Evolutionary conservation across 495 filamentous ascomycete genomes (phyloP).

Genomic region (Daldinia decipiens): DNA sequence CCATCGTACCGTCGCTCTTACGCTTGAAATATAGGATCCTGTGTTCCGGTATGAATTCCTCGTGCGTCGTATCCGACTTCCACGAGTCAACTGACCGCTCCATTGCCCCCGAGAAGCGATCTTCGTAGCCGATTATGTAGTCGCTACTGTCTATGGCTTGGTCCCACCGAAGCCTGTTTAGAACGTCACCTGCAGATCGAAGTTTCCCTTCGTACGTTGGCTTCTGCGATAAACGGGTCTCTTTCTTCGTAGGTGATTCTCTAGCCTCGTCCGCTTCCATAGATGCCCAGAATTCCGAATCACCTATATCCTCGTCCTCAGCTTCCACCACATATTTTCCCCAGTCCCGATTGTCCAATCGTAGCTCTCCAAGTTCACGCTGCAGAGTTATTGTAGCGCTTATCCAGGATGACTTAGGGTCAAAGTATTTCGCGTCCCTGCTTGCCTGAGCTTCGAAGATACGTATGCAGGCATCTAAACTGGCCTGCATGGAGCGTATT

Average conservation of each 20-base stretch:
- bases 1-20: conserved; percentile 64
- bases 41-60: conserved; percentile 88
- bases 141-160: conserved; percentile 66
- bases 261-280: conserved; percentile 24
- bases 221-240: conserved; percentile 19
- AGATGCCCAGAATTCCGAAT: conserved; percentile 30
- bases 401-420: conserved; percentile 60
- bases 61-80: conserved; percentile 80
- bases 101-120: conserved; percentile 73
- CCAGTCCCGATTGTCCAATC: conserved; percentile 61
- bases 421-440: conserved; percentile 59
- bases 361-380: conserved; percentile 51
- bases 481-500: conserved; percentile 38
- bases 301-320: conserved; percentile 47
- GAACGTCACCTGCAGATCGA: conserved; percentile 66
- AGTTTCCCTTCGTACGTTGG: conserved; percentile 49
- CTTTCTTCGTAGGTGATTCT: conserved; percentile 36
- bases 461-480: conserved; percentile 39
- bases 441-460: conserved; percentile 61
- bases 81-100: conserved; percentile 72
- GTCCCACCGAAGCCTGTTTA: conserved; percentile 81
- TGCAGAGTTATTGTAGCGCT: conserved; percentile 53
- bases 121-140: conserved; percentile 78
- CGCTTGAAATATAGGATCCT: conserved; percentile 77
- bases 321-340: conserved; percentile 52